phyloP scores from a whole-genome alignment of 768 basidiomycete species.

The Leucocoprinus leucothites region DNA sequence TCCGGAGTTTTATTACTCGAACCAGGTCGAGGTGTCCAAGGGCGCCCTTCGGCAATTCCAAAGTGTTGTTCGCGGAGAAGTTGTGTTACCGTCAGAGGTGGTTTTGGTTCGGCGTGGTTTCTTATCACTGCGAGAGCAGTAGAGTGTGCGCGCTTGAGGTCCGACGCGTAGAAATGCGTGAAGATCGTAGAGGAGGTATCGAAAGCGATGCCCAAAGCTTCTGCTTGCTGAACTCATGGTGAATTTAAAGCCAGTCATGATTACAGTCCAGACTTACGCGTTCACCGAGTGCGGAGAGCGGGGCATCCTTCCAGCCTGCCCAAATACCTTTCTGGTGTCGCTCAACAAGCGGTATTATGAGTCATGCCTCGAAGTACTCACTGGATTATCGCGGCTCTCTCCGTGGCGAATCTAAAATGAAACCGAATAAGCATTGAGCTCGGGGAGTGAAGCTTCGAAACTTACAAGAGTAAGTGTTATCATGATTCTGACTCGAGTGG shows the following conservation, averaged over 20 bases:
- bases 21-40: slow-evolving; percentile 39
- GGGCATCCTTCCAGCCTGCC: slow-evolving; percentile 79
- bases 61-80: slow-evolving; percentile 70
- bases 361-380: slow-evolving; percentile 21
- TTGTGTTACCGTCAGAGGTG: slow-evolving; percentile 49
- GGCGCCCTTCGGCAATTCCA: slow-evolving; percentile 66
- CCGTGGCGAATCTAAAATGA: slow-evolving; percentile 58
- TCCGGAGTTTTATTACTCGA: slow-evolving; percentile 28
- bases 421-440: slow-evolving; percentile 15
- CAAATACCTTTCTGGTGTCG: slow-evolving; percentile 42
- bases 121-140: slow-evolving; percentile 57
- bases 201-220: slow-evolving; percentile 56
- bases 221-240: slow-evolving; percentile 45
- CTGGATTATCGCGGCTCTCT: slow-evolving; percentile 69
- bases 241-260: too few relatives aligned
- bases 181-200: slow-evolving; percentile 37
- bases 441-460: slow-evolving; percentile 22
- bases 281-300: slow-evolving; percentile 67
- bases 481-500: slow-evolving; percentile 7
- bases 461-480: slow-evolving; percentile 23
- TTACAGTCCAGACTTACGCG: slow-evolving; percentile 14
- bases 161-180: slow-evolving; percentile 62
- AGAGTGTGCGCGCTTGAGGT: slow-evolving; percentile 59
- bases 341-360: background rate
- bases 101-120: slow-evolving; percentile 49